phyloP scores from a whole-genome alignment of 352 stramenopile genomes.

The Phytophthora pseudosyringae region DNA sequence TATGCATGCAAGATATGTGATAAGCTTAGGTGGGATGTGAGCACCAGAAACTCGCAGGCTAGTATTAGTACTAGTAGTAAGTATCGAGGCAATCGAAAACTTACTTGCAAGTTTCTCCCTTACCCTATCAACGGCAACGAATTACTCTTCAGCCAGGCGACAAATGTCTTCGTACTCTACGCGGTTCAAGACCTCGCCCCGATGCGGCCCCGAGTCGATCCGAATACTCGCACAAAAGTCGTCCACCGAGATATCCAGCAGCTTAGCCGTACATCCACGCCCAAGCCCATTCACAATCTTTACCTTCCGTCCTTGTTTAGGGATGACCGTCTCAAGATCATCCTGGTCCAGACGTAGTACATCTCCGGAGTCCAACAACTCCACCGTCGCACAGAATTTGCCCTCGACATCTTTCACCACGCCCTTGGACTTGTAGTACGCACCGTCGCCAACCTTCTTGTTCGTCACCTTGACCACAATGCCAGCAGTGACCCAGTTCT shows the following conservation, averaged over 20 bases:
- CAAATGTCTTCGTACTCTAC: constrained; percentile 91
- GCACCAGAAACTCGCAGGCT: too few relatives aligned
- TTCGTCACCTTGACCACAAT: constrained; percentile 96
- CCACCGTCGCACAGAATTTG: constrained; percentile 80
- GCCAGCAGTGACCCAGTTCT: constrained; percentile 91
- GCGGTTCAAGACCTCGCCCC: constrained; percentile 64
- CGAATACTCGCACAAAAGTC: constrained; percentile 73
- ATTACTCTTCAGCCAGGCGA: constrained; percentile 57
- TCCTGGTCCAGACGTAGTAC: constrained; percentile 88
- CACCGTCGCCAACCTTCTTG: constrained; percentile 89
- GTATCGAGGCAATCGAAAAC: neutral
- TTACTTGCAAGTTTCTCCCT: neutral
- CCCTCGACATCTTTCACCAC: constrained; percentile 80
- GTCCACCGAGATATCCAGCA: constrained; percentile 77
- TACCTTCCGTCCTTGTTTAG: constrained; percentile 65
- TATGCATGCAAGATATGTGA: too few relatives aligned
- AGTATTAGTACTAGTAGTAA: too few relatives aligned
- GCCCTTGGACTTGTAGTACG: constrained; percentile 92
- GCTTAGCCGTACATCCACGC: constrained; percentile 58
- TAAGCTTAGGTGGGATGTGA: too few relatives aligned
- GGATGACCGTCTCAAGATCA: constrained; percentile 91
- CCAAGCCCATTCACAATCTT: constrained; percentile 83
- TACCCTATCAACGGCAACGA: neutral
- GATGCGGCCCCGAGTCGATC: constrained; percentile 64
- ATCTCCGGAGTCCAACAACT: constrained; percentile 85